A percentile compares a stretch with the other conserved stretches of the same genome.
Conservation (phyloP, 2,329 filamentous ascomycete genomes). For the Metarhizium sp. region DNA sequence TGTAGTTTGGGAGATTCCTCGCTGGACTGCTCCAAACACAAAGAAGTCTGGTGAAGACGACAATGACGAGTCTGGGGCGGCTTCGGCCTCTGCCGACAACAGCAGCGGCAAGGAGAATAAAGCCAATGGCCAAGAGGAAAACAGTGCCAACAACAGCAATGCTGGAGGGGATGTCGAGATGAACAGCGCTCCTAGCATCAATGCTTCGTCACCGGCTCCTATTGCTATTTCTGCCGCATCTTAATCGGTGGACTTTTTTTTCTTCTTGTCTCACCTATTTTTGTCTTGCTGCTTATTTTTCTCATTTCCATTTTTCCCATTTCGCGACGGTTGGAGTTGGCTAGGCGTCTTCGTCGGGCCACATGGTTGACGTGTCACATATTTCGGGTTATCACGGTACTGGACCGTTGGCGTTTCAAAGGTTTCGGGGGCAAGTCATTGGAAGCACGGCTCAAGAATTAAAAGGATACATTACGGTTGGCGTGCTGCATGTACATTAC, state of each 20-base stretch:
- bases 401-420: background rate
- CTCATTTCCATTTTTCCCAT: background rate
- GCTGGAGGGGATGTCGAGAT: constrained; percentile 42
- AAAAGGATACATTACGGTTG: background rate
- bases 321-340: background rate
- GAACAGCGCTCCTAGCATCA: constrained; percentile 39
- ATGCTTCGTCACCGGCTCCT: constrained; percentile 43
- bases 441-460: background rate
- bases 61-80: constrained; percentile 35
- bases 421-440: background rate
- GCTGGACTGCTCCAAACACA: constrained; percentile 66
- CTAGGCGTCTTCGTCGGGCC: background rate
- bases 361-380: background rate
- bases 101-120: constrained; percentile 57
- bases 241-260: constrained; percentile 7
- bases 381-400: background rate
- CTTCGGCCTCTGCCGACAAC: constrained; percentile 37
- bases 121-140: constrained; percentile 43
- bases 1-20: constrained; percentile 67
- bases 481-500: background rate
- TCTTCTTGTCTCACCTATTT: background rate
- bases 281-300: background rate
- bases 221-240: constrained; percentile 37
- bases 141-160: constrained; percentile 37
- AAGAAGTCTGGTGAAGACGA: constrained; percentile 39